phyloP scores from a whole-genome alignment of 306 rosid species.

The Prinsepia uniflora region DNA sequence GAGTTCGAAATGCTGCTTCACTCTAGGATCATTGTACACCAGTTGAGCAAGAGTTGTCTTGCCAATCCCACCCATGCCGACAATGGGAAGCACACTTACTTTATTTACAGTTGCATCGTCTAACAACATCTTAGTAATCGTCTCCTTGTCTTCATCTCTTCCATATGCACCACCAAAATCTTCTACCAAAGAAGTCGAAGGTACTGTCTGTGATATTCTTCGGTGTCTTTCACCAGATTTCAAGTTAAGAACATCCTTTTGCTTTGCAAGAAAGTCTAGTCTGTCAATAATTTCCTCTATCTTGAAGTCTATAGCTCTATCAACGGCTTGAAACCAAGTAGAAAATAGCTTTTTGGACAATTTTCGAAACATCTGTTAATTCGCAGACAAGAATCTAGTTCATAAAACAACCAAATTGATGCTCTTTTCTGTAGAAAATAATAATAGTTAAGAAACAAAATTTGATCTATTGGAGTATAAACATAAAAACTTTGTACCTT shows the following conservation, averaged over 20 bases:
- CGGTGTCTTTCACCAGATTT: not conserved
- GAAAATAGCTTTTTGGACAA: not conserved
- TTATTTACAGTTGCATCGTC: not conserved
- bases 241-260: not conserved
- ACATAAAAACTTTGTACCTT: not conserved
- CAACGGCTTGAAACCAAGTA: not conserved
- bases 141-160: slow-evolving; percentile 1
- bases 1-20: not conserved
- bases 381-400: not conserved
- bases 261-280: not conserved
- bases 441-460: too few species aligned
- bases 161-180: not conserved
- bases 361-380: not conserved
- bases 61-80: slow-evolving; percentile 5
- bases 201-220: not conserved
- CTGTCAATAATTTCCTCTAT: not conserved
- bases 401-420: too few species aligned
- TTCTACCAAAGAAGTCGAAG: slow-evolving; percentile 3
- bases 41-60: slow-evolving; percentile 4
- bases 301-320: not conserved
- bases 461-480: too few species aligned
- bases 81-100: not conserved
- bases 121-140: not conserved
- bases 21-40: not conserved
- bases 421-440: not conserved